A percentile compares a stretch with the other conserved stretches of the same genome.
Evolutionary conservation across 2,329 filamentous ascomycete species (phyloP).

Genomic region (Stenocarpella maydis): DNA sequence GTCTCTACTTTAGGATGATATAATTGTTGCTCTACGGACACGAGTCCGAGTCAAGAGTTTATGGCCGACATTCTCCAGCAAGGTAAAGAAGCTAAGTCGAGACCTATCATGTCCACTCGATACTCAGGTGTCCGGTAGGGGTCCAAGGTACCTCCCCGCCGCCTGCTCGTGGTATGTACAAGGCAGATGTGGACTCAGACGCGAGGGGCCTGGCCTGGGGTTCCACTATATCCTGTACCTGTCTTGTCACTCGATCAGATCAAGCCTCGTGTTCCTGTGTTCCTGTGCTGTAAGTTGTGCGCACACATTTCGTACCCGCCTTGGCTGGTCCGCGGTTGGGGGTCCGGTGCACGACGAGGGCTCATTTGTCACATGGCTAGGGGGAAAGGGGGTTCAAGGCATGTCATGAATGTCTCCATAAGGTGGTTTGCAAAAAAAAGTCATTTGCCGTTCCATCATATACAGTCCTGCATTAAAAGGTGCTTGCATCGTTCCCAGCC

Average conservation of each 20-base stretch:
- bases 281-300: not conserved
- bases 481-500: constrained; percentile 39
- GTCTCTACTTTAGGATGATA: not conserved
- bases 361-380: constrained; percentile 19
- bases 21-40: not conserved
- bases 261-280: not conserved
- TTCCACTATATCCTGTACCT: constrained; percentile 8
- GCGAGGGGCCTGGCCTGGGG: constrained; percentile 11
- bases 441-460: constrained; percentile 54
- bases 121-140: not conserved
- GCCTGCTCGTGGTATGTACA: not conserved
- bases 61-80: not conserved
- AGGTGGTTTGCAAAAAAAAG: constrained; percentile 53
- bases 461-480: constrained; percentile 42
- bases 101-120: not conserved
- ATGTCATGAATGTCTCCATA: constrained; percentile 49
- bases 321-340: not conserved
- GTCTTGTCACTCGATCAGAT: constrained; percentile 15
- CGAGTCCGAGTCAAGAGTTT: not conserved
- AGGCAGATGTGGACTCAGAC: not conserved
- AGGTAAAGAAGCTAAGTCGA: not conserved
- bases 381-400: not conserved
- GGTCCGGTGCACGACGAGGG: not conserved
- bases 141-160: not conserved
- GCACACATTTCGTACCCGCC: not conserved